phyloP scores from a whole-genome alignment of 2,329 filamentous ascomycete species.

The Claviceps pusilla region DNA sequence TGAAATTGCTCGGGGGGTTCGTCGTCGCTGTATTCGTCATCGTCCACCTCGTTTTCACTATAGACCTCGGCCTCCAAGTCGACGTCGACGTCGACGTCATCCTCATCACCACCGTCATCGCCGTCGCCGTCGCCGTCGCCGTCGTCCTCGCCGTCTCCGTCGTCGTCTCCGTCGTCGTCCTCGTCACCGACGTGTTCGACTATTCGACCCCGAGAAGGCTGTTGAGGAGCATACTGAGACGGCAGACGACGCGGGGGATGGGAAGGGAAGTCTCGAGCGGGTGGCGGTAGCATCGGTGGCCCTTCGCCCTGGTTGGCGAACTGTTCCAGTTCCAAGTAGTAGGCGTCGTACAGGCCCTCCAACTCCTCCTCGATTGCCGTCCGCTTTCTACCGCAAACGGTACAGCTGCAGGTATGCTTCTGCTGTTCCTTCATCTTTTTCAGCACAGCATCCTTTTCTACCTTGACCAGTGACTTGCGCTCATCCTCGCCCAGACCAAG shows the following conservation, averaged over 20 bases:
- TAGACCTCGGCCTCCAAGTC: slow-evolving; percentile 39
- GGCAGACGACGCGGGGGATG: slow-evolving; percentile 44
- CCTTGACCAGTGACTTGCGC: slow-evolving; percentile 86
- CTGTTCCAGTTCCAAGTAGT: slow-evolving; percentile 94
- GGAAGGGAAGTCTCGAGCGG: slow-evolving; percentile 45
- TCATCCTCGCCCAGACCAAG: slow-evolving; percentile 86
- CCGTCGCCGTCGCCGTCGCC: slow-evolving; percentile 38
- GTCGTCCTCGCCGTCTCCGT: slow-evolving; percentile 9
- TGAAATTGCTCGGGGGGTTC: slow-evolving; percentile 56
- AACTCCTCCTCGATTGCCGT: slow-evolving; percentile 96
- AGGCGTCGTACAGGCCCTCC: slow-evolving; percentile 93
- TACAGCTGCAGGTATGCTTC: slow-evolving; percentile 96
- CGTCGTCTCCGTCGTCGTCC: slow-evolving; percentile 39
- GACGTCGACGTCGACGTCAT: slow-evolving; percentile 39
- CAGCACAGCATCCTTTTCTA: slow-evolving; percentile 94
- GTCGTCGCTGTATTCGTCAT: slow-evolving; percentile 49
- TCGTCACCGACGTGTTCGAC: slow-evolving; percentile 48
- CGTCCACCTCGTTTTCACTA: slow-evolving; percentile 39
- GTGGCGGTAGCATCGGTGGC: slow-evolving; percentile 32
- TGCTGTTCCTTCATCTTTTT: slow-evolving; percentile 99
- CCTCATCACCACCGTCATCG: slow-evolving; percentile 41
- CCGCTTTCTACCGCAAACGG: slow-evolving; percentile 88
- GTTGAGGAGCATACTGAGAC: slow-evolving; percentile 46
- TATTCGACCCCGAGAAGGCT: slow-evolving; percentile 62
- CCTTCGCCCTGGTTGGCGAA: slow-evolving; percentile 75